Evolutionary conservation across 139 green algal genomes (phyloP), one percentile per base, ranked within the genome.

Genomic region (Chlorella ohadii): DNA sequence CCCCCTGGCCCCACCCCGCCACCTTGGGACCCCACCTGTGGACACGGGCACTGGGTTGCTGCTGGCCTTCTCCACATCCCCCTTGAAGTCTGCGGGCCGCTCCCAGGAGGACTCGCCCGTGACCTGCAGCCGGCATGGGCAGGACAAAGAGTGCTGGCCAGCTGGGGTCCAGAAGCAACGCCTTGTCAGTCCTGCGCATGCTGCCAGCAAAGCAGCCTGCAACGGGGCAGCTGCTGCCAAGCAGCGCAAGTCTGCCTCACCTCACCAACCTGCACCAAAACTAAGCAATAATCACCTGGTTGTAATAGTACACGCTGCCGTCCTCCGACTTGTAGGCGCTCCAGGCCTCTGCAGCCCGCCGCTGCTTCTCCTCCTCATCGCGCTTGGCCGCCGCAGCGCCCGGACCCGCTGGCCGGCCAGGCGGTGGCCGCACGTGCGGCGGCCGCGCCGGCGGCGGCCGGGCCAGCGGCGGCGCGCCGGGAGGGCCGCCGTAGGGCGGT

Each of bases 221-320:
- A 51, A 9, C 44, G 44, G 7, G n/a, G n/a, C n/a, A n/a, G n/a
- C n/a, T n/a, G n/a, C n/a, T n/a, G n/a, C n/a, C n/a, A n/a, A n/a
- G 44, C 44, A 51, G 9, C 9, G 44, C 7, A 9, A 51, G 44
- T 51, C 44, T 51, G 44, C 44, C 9, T 9, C 44, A 9, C 44
- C 44, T 6, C 44, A 51, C n/a, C n/a, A n/a, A n/a, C n/a, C n/a
- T n/a, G n/a, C n/a, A n/a, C n/a, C n/a, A n/a, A n/a, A n/a, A n/a
- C n/a, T n/a, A n/a, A n/a, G n/a, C n/a, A n/a, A n/a, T n/a, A n/a
- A n/a, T n/a, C n/a, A n/a, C 25, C 3, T 85, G 90, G 83, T 97
- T 97, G 88, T 92, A 95, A 72, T 94, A 97, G 68, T 96, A 97
- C 63, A 94, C 87, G 79, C 89, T 76, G 41, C 92, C 92, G 31